Evolutionary conservation across 2,329 filamentous ascomycete genomes (phyloP).

Genomic region (Talaromyces sp.): DNA sequence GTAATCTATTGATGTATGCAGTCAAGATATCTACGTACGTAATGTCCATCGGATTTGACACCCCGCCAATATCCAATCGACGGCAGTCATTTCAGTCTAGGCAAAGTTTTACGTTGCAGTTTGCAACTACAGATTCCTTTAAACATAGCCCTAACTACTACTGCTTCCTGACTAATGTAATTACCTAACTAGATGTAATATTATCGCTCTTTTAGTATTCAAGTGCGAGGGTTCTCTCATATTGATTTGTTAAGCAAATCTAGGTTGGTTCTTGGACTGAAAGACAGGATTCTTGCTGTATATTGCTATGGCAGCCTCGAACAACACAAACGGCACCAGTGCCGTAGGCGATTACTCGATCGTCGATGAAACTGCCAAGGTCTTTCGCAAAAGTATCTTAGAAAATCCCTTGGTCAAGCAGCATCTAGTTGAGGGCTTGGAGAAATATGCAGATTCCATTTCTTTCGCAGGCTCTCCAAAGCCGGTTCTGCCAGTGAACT

Average conservation of each 20-base stretch:
- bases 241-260: background rate
- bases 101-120: background rate
- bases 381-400: slow-evolving; percentile 7
- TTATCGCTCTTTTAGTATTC: background rate
- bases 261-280: background rate
- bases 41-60: background rate
- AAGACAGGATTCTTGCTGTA: background rate
- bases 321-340: background rate
- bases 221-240: background rate
- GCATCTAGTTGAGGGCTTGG: slow-evolving; percentile 5
- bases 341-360: background rate
- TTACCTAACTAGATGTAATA: background rate
- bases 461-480: slow-evolving; percentile 8
- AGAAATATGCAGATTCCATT: slow-evolving; percentile 7
- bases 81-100: background rate
- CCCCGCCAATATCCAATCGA: background rate
- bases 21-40: background rate
- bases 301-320: background rate
- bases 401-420: slow-evolving; percentile 7
- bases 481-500: slow-evolving; percentile 10
- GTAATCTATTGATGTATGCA: background rate
- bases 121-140: background rate
- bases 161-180: background rate
- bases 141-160: background rate
- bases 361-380: slow-evolving; percentile 3